Conservation (phyloP, 1,284 basidiomycete genomes). For the Rhodotorula sp. region DNA sequence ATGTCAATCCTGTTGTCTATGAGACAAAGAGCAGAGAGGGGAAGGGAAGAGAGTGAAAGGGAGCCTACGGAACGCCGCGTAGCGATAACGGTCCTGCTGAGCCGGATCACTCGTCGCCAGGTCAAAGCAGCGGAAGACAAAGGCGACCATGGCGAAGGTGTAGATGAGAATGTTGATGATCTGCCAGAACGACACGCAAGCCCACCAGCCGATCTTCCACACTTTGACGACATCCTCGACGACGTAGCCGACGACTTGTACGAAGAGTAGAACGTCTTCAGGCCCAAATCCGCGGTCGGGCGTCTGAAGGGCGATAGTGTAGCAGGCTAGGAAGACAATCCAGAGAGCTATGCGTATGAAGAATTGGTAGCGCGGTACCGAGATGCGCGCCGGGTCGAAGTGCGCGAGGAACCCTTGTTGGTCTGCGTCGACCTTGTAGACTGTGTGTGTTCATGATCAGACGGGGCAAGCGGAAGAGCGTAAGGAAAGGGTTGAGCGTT, state of each 20-base stretch:
- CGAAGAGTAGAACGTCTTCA: conserved; percentile 39
- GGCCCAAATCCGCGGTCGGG: conserved; percentile 44
- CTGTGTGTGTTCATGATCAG: conserved; percentile 45
- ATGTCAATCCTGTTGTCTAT: not conserved
- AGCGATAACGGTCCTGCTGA: conserved; percentile 26
- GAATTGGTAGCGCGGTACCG: conserved; percentile 69
- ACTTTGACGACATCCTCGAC: conserved; percentile 42
- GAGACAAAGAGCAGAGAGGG: not conserved
- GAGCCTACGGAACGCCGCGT: conserved; percentile 38
- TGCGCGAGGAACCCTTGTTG: conserved; percentile 64
- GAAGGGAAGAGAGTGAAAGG: not conserved
- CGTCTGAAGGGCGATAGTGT: conserved; percentile 50
- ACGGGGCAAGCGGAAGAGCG: not conserved
- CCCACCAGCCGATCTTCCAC: conserved; percentile 27
- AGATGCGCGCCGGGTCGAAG: conserved; percentile 72
- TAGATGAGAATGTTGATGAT: conserved; percentile 71
- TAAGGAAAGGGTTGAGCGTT: not conserved
- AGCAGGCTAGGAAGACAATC: conserved; percentile 78
- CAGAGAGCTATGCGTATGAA: conserved; percentile 63
- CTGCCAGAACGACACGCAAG: conserved; percentile 53
- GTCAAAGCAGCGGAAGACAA: conserved; percentile 67
- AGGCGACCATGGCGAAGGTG: conserved; percentile 66
- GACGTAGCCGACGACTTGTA: conserved; percentile 42
- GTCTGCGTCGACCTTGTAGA: conserved; percentile 46
- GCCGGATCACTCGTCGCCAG: conserved; percentile 54